Evolutionary conservation across 2,329 filamentous ascomycete genomes (phyloP), one percentile per base, ranked within the genome.

Genomic region (Stromatinia cepivora): DNA sequence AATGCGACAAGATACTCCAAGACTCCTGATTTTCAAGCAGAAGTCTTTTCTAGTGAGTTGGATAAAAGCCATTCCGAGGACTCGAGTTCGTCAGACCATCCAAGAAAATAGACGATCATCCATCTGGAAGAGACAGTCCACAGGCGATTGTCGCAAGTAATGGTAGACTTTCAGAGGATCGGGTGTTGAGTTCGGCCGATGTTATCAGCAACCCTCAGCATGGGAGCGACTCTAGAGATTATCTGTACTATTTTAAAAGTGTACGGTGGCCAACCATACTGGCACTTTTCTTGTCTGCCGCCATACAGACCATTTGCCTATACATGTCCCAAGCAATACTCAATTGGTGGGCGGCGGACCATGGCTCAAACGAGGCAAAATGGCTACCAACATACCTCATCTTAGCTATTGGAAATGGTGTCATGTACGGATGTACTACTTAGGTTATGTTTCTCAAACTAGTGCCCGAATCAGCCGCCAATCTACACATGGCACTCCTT

Each of bases 401-500:
- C 28, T 34, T 54, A 17, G 52, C 52, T 54, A 34, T 54, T 54
- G 52, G 28, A 4, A 34, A 54, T 53, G 17, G 28, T 0, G 28
- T 31, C 3, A 54, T 54, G 3, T 54, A 54, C 15, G 17, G 15
- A 6, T 54, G 28, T 11, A 34, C 28, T 54, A 15, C 25, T 31
- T 54, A 28, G 52, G 31, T 54, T 34, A 34, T 34, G 25, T 54
- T 54, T 31, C 28, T 54, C 3, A 59, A 59, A 42, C 3, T 36
- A 17, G 39, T 45, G 3, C 56, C 34, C 7, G 17, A 59, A 42
- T 59, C 57, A 5, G 34, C 34, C 1, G 34, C 57, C 3, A 79
- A 72, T 46, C 84, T 86, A 68, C 85, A 87, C 70, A 78, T 78
- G 67, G 81, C 77, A 50, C 77, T 86, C 0, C 76, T 87, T 9